Evolutionary conservation across 2,329 filamentous ascomycete species (phyloP).

Genomic region (Gnomoniopsis smithogilvyi): DNA sequence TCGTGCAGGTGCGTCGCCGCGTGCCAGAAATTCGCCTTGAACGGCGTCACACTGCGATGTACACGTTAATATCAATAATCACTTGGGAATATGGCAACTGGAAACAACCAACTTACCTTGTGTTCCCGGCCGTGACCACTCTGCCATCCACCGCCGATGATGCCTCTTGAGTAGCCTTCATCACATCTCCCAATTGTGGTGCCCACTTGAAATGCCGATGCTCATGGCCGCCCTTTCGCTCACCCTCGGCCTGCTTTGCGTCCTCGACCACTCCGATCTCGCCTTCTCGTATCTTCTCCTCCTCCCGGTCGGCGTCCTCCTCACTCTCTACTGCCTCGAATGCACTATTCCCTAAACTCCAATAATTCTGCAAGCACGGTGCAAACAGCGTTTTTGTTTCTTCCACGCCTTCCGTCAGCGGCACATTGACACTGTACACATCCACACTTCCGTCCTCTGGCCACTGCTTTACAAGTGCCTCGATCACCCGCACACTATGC

Average conservation of each 20-base stretch:
- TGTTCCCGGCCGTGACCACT: slow-evolving; percentile 83
- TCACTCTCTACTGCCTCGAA: slow-evolving; percentile 76
- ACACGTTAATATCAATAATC: not conserved
- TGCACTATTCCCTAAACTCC: slow-evolving; percentile 72
- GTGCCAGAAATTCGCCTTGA: slow-evolving; percentile 93
- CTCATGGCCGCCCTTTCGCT: slow-evolving; percentile 47
- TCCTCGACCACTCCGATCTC: slow-evolving; percentile 33
- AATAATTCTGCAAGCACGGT: slow-evolving; percentile 85
- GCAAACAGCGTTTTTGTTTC: slow-evolving; percentile 75
- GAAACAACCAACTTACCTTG: slow-evolving; percentile 64
- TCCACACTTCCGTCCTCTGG: slow-evolving; percentile 63
- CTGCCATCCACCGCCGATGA: slow-evolving; percentile 87
- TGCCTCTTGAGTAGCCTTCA: slow-evolving; percentile 77
- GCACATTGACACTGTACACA: slow-evolving; percentile 90
- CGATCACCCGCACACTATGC: slow-evolving; percentile 73
- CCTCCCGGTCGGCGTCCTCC: slow-evolving; percentile 66
- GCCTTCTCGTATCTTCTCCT: slow-evolving; percentile 68
- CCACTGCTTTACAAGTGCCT: slow-evolving; percentile 76
- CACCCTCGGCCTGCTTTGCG: slow-evolving; percentile 32
- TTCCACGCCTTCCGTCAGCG: slow-evolving; percentile 74
- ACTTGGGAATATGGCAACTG: slow-evolving; percentile 1
- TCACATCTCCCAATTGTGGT: slow-evolving; percentile 82
- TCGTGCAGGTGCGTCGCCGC: slow-evolving; percentile 58
- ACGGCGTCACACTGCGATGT: slow-evolving; percentile 70
- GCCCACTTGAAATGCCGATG: slow-evolving; percentile 96